Percentiles rank a stretch among this genome's conserved stretches.
These are phyloP conservation scores for Talaromyces sp. DNA, from an alignment of 2,329 filamentous ascomycete species.

Conservation along the genomic window DNA sequence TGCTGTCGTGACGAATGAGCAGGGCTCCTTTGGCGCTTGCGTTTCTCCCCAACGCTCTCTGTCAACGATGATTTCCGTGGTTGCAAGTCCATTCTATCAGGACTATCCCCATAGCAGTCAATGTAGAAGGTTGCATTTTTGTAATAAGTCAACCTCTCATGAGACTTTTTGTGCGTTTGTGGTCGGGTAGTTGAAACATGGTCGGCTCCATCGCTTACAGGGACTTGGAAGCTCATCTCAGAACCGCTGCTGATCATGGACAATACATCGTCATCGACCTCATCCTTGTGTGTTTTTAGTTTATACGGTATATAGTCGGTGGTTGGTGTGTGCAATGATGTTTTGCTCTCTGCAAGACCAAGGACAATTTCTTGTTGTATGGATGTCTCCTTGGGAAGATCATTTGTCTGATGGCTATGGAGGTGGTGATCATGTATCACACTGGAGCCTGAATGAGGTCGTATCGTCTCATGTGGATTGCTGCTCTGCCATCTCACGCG, in stretches of 20 bases:
- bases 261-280: constrained; percentile 9
- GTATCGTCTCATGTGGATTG: constrained; percentile 54
- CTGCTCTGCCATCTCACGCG: constrained; percentile 75
- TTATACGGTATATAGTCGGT: constrained; percentile 11
- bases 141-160: constrained; percentile 69
- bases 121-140: constrained; percentile 76
- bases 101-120: constrained; percentile 54
- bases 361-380: constrained; percentile 1
- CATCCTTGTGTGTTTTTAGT: not conserved
- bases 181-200: not conserved
- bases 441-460: not conserved
- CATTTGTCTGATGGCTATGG: not conserved
- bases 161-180: constrained; percentile 43
- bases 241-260: constrained; percentile 12
- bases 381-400: not conserved
- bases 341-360: not conserved
- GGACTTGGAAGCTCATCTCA: not conserved
- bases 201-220: constrained; percentile 23
- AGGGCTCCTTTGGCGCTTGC: constrained; percentile 6
- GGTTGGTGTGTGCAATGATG: not conserved
- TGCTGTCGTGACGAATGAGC: not conserved
- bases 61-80: not conserved
- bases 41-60: not conserved
- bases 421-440: not conserved
- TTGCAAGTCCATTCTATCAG: not conserved